These are phyloP conservation scores for Thelephora aurantiotincta DNA, from an alignment of 768 basidiomycete genomes.

Conservation along the genomic window DNA sequence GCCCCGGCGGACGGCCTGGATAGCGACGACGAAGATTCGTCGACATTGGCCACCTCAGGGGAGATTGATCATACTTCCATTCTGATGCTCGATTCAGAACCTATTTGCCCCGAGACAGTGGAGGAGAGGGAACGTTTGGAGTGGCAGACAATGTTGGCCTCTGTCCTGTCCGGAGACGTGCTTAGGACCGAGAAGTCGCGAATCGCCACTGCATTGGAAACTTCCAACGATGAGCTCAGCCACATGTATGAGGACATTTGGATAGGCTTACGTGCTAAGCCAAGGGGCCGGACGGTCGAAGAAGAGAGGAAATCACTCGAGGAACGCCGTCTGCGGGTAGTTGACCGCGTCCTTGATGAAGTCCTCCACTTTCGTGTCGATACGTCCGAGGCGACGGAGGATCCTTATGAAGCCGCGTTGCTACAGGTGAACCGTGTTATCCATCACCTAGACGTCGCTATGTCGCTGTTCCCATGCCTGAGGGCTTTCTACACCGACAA, in stretches of 20 bases:
- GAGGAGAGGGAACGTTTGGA: slow-evolving; percentile 77
- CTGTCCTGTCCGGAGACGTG: slow-evolving; percentile 88
- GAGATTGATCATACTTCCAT: slow-evolving; percentile 40
- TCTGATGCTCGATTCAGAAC: slow-evolving; percentile 45
- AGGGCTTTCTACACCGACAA: slow-evolving; percentile 73
- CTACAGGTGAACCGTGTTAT: slow-evolving; percentile 53
- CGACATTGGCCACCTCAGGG: slow-evolving; percentile 23
- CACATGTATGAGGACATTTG: slow-evolving; percentile 62
- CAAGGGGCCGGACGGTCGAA: slow-evolving; percentile 63
- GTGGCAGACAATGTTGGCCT: slow-evolving; percentile 93
- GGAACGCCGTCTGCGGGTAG: slow-evolving; percentile 67
- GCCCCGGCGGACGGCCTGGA: slow-evolving; percentile 55
- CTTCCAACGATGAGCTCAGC: slow-evolving; percentile 54
- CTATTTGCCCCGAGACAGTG: slow-evolving; percentile 49
- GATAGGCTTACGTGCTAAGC: slow-evolving; percentile 81
- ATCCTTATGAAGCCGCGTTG: slow-evolving; percentile 31
- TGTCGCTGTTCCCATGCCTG: slow-evolving; percentile 76
- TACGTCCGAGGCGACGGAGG: slow-evolving; percentile 19
- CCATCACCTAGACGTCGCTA: slow-evolving; percentile 64
- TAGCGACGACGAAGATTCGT: slow-evolving; percentile 63
- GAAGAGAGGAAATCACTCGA: slow-evolving; percentile 77
- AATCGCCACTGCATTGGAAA: slow-evolving; percentile 67
- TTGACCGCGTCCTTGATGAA: slow-evolving; percentile 77
- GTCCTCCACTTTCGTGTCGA: slow-evolving; percentile 62
- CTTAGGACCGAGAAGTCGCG: slow-evolving; percentile 90